Conservation (phyloP, 805 yeast species). For the Candida sonorensis region DNA sequence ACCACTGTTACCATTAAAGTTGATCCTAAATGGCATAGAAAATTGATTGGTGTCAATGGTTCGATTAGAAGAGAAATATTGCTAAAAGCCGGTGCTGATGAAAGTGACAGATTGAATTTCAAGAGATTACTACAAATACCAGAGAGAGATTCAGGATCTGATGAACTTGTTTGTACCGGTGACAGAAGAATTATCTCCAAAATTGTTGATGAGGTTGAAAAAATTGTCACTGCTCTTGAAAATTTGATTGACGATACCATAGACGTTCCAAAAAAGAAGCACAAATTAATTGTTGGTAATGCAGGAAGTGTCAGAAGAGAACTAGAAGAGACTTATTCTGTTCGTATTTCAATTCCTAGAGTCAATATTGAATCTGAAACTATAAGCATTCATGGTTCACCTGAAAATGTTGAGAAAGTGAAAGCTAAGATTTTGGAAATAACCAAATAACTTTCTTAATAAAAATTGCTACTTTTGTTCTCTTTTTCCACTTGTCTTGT, state of each 20-base stretch:
- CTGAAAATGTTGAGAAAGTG: constrained; percentile 59
- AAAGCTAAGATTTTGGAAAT: constrained; percentile 54
- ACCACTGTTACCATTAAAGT: constrained; percentile 55
- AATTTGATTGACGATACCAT: constrained; percentile 44
- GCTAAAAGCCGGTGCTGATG: constrained; percentile 68
- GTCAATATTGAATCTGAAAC: constrained; percentile 41
- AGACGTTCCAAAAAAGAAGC: constrained; percentile 65
- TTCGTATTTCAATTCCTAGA: constrained; percentile 61
- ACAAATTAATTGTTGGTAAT: constrained; percentile 73
- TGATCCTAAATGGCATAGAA: constrained; percentile 66
- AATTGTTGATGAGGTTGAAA: constrained; percentile 54
- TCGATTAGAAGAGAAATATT: constrained; percentile 67
- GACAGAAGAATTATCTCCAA: constrained; percentile 65
- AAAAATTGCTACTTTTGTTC: too few relatives aligned
- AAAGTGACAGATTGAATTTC: constrained; percentile 38
- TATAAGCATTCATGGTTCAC: constrained; percentile 56
- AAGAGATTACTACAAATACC: constrained; percentile 65
- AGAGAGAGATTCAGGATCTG: constrained; percentile 51
- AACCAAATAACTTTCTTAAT: constrained; percentile 57
- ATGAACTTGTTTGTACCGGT: constrained; percentile 62
- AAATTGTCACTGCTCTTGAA: constrained; percentile 59
- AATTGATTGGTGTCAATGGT: constrained; percentile 75
- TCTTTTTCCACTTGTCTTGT: too few relatives aligned
- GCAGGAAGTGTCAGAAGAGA: constrained; percentile 69
- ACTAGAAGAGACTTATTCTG: constrained; percentile 63